phyloP scores from a whole-genome alignment of 1,284 basidiomycete species.

The Sanguinoderma infundibulare region DNA sequence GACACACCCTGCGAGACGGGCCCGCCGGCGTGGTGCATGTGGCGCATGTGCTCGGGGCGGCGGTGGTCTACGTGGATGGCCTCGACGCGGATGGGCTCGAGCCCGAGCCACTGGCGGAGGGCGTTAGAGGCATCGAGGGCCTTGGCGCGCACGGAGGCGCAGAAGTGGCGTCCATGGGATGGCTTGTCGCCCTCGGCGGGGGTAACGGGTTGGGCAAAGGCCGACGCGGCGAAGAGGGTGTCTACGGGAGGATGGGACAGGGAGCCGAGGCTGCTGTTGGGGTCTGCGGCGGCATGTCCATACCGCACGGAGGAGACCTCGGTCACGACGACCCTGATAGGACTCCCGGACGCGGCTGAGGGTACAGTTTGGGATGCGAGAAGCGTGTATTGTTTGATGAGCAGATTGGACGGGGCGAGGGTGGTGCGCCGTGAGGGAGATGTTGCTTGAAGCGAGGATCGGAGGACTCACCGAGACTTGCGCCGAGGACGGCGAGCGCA shows the following conservation, averaged over 20 bases:
- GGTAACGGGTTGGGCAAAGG: slow-evolving; percentile 16
- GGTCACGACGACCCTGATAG: slow-evolving; percentile 42
- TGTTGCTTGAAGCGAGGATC: neutral
- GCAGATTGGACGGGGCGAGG: neutral
- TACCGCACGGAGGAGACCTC: slow-evolving; percentile 35
- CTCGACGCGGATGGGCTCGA: slow-evolving; percentile 44
- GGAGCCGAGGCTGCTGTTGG: slow-evolving; percentile 6
- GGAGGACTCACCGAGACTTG: slow-evolving; percentile 39
- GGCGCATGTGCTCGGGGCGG: slow-evolving; percentile 18
- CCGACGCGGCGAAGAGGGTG: slow-evolving; percentile 5
- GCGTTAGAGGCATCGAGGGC: slow-evolving; percentile 49
- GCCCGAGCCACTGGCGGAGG: slow-evolving; percentile 53
- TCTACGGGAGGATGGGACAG: slow-evolving; percentile 8
- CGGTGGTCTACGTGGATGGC: slow-evolving; percentile 3
- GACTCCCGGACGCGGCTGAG: slow-evolving; percentile 37
- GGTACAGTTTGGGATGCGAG: neutral
- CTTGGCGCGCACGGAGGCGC: slow-evolving; percentile 43
- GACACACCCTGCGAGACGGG: slow-evolving; percentile 3
- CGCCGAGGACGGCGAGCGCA: slow-evolving; percentile 36
- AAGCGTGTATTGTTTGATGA: neutral
- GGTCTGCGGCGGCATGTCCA: slow-evolving; percentile 28
- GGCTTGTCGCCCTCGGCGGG: slow-evolving; percentile 11
- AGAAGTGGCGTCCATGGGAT: slow-evolving; percentile 19
- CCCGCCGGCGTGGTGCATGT: slow-evolving; percentile 11
- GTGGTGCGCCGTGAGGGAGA: neutral